Evolutionary conservation across 106 monocot genomes (phyloP), one percentile per base, ranked within the genome.

Genomic region (Allium cepa): DNA sequence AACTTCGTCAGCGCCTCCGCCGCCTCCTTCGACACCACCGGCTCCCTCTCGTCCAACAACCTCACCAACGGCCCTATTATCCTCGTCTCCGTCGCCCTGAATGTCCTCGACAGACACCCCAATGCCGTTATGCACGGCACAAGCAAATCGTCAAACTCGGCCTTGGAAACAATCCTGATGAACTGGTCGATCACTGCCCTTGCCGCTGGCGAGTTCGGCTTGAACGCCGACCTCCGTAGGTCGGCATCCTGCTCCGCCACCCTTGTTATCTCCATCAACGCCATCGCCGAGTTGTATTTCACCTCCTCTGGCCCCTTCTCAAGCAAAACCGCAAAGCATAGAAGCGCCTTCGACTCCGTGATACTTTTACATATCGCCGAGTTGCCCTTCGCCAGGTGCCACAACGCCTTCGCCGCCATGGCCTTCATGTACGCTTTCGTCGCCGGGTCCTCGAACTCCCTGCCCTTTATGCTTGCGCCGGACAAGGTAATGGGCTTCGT

Each of bases 251-350:
- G 50, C 82, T 99, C 92, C 1, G 97, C 97, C 11, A 92, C 89
- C 1, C 72, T 27, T 8, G 87, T 70, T 65, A 99, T 99, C 64
- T 89, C 92, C 92, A 84, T 89, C 46, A 99, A 70, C 0, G 97
- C 97, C 83, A 90, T 82, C 56, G 84, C 97, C 8, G 87, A 99
- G 57, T 99, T 87, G 75, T 80, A 81, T 71, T 79, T 82, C 9
- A 99, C 87, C 59, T 92, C 89, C 11, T 81, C 92, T 4, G 68
- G 56, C 0, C 87, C 92, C 58, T 99, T 99, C 69, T 89, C 97
- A 7, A 99, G 75, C 4, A 99, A 80, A 55, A 90, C 84, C 8
- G 97, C 88, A 56, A 99, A 92, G 78, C 97, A 99, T 16, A 99
- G 87, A 11, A 99, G 76, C 0, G 92, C 97, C 56, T 80, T 84